Conservation (phyloP, 306 rosid genomes). For the Amphicarpaea edgeworthii region DNA sequence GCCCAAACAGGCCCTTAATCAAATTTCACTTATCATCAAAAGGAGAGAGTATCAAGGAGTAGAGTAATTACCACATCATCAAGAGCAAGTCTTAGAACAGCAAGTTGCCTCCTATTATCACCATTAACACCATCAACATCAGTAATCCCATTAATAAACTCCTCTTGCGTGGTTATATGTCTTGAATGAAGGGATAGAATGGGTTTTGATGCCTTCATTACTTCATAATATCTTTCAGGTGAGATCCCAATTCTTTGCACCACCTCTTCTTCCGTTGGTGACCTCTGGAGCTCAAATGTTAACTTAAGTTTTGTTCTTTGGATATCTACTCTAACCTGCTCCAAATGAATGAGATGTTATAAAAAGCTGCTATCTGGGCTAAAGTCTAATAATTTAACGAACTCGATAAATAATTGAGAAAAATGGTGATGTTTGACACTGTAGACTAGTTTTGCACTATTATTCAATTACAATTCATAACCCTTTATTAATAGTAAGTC, state of each 20-base stretch:
- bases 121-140: constrained; percentile 69
- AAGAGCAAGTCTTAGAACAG: constrained; percentile 82
- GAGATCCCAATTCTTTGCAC: constrained; percentile 68
- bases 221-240: constrained; percentile 72
- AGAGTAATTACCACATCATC: constrained; percentile 73
- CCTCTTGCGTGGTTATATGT: constrained; percentile 69
- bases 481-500: no score
- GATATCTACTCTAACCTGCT: constrained; percentile 74
- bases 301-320: constrained; percentile 73
- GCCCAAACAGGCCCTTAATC: no score
- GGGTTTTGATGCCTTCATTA: constrained; percentile 72
- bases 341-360: background rate
- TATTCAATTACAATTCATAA: no score
- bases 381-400: background rate
- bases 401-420: no score
- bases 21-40: constrained; percentile 15
- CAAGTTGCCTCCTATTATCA: constrained; percentile 62
- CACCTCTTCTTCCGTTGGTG: constrained; percentile 68
- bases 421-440: no score
- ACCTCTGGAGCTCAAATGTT: constrained; percentile 65
- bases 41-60: background rate
- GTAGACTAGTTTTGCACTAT: no score
- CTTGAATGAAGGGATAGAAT: constrained; percentile 73
- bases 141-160: constrained; percentile 64
- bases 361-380: background rate